Percentiles rank a stretch among this genome's conserved stretches.
Conservation (phyloP, 1,139 yeast genomes). For the Suhomyces atakaporum region DNA sequence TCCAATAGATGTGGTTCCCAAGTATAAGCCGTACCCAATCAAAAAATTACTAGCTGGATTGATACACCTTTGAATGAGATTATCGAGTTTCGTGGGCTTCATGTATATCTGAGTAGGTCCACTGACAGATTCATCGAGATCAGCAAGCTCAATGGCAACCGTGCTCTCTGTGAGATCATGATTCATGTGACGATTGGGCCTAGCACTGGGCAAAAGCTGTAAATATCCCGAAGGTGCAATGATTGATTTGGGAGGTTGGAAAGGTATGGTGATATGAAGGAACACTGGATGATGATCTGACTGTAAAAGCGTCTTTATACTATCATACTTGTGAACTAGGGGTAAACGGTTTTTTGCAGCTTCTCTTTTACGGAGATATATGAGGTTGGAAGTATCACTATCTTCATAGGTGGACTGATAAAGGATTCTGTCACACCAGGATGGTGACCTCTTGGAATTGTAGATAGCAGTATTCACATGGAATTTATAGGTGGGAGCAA, state of each 20-base stretch:
- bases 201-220: conserved; percentile 35
- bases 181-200: conserved; percentile 24
- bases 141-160: conserved; percentile 8
- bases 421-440: conserved; percentile 88
- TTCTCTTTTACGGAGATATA: conserved; percentile 7
- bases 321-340: conserved; percentile 37
- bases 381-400: conserved; percentile 4
- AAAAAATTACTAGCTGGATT: conserved; percentile 35
- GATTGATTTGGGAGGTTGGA: conserved; percentile 42
- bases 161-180: conserved; percentile 11
- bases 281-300: conserved; percentile 51
- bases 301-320: conserved; percentile 34
- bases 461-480: conserved; percentile 51
- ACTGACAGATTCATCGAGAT: conserved; percentile 27
- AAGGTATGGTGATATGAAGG: conserved; percentile 46
- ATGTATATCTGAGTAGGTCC: conserved; percentile 50
- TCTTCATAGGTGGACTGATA: conserved; percentile 51
- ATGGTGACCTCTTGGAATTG: conserved; percentile 64
- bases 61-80: conserved; percentile 27
- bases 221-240: conserved; percentile 45
- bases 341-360: conserved; percentile 22
- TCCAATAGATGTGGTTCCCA: conserved; percentile 42
- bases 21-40: conserved; percentile 45
- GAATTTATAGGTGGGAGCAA: conserved; percentile 79
- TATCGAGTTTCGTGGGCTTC: conserved; percentile 44